A percentile compares a stretch with the other conserved stretches of the same genome.
These are phyloP conservation scores for Schwanniomyces occidentalis DNA, from an alignment of 805 yeast species.

Conservation along the genomic window DNA sequence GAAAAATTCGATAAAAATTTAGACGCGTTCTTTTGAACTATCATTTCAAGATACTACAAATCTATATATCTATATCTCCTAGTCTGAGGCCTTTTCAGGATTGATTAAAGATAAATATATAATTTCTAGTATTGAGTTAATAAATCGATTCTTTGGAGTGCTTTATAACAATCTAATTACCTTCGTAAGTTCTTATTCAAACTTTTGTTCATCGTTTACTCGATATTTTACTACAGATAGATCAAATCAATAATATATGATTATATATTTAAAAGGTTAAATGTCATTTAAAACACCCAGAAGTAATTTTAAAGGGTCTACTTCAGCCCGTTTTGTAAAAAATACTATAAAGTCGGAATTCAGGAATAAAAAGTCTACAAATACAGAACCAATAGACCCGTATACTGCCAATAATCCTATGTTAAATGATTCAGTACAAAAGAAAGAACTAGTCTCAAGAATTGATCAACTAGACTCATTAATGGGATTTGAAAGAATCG, in stretches of 20 bases:
- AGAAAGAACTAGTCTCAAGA: conserved; percentile 54
- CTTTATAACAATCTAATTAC: no score
- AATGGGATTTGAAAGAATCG: conserved; percentile 87
- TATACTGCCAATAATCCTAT: conserved; percentile 32
- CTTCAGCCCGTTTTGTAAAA: conserved; percentile 54
- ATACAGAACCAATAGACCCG: conserved; percentile 19
- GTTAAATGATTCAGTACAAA: conserved; percentile 40
- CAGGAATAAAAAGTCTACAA: conserved; percentile 14
- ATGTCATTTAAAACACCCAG: conserved; percentile 5
- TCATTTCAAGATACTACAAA: no score
- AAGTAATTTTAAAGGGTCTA: conserved; percentile 43
- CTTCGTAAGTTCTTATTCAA: no score
- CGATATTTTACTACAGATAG: no score
- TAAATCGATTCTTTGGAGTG: no score
- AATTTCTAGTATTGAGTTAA: no score
- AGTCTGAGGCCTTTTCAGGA: no score
- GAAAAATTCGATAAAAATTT: no score
- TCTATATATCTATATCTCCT: no score
- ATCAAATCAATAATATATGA: neutral
- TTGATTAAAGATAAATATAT: no score
- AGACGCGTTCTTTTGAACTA: no score
- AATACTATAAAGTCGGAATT: conserved; percentile 28
- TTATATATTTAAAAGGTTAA: neutral
- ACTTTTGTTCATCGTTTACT: no score
- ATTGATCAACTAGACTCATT: conserved; percentile 69